Base-by-base conservation (phyloP, 495 filamentous ascomycete species). In the Barbatosphaeria neglecta region DNA sequence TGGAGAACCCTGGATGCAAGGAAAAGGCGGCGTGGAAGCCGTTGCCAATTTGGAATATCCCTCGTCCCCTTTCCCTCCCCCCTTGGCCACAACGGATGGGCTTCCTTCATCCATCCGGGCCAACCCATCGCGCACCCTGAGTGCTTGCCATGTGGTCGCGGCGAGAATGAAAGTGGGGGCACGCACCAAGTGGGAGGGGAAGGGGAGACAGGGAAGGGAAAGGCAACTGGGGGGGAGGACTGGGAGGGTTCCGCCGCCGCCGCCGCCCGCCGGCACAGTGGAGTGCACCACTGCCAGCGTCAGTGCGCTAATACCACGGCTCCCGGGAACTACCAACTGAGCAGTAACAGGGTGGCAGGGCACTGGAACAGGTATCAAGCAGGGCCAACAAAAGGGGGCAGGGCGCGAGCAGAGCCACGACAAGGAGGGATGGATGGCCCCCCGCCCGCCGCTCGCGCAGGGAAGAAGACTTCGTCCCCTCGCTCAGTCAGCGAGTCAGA, bases 61-160 rank as follows among this genome's bases (percentile, higher is more conserved):
- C n/a, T n/a, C n/a, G 6, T 33, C 11, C 15, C 28, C 9, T 33
- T 13, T 33, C 28, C 28, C 28, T 33, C 6, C 28, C 13, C 13
- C 31, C 31, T 9, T 25, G 4, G 24, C n/a, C n/a, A n/a, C 24
- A 25, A 25, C 24, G 4, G 4, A 15, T 15, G 15, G 13, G 41
- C 37, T 27, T 41, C 31, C 19, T n/a, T 39, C 44, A 10, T 38
- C 44, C 20, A 17, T 17, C 31, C 16, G 20, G 19, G 44, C 44
- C 22, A 39, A 6, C 39, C 45, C 37, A 41, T 40, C 10, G 37
- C 45, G 27, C 18, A 68, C 56, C 63, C 62, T 63, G 61, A 62
- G 61, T 62, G 57, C 59, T 65, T 62, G 65, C 66, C 66, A 69
- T 68, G 65, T 69, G 66, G 66, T 67, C 60, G 59, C 54, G 48